Percentiles rank a stretch among this genome's conserved stretches.
phyloP scores from a whole-genome alignment of 208 protist species.

The Acanthamoeba royreba region DNA sequence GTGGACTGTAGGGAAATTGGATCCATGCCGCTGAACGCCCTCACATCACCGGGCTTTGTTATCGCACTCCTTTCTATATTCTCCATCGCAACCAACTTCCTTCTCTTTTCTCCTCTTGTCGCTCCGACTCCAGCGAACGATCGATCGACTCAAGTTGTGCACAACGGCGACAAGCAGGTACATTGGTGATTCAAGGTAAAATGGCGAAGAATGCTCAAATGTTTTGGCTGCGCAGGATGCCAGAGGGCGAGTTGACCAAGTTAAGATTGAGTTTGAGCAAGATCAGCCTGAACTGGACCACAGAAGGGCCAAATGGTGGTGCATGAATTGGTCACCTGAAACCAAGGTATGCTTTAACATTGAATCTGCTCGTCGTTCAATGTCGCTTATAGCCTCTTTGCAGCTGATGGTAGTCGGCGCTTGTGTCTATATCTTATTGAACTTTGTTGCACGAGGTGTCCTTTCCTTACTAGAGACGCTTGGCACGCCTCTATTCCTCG shows the following conservation, averaged over 20 bases:
- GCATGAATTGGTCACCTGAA: not conserved
- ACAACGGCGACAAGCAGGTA: not conserved
- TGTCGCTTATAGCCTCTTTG: not conserved
- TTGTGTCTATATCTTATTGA: not conserved
- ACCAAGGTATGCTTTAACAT: not conserved
- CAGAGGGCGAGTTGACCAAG: not conserved
- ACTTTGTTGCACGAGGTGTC: slow-evolving; percentile 11
- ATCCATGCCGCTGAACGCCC: not conserved
- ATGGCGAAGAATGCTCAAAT: too few species aligned
- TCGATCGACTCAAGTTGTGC: not conserved
- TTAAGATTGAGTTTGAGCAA: too few species aligned
- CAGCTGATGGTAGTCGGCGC: slow-evolving; percentile 4
- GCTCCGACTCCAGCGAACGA: not conserved
- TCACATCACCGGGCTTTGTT: not conserved
- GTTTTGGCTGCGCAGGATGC: too few species aligned
- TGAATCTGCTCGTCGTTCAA: not conserved
- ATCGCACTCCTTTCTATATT: not conserved
- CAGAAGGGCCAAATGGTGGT: not conserved
- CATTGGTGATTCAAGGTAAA: too few species aligned
- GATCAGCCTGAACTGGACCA: not conserved
- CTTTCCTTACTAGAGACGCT: not conserved
- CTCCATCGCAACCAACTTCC: not conserved
- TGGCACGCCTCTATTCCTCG: not conserved
- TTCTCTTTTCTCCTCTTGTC: not conserved
- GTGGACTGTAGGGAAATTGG: not conserved